Evolutionary conservation across 2,329 filamentous ascomycete genomes (phyloP).

Genomic region (Diaporthe destruens): DNA sequence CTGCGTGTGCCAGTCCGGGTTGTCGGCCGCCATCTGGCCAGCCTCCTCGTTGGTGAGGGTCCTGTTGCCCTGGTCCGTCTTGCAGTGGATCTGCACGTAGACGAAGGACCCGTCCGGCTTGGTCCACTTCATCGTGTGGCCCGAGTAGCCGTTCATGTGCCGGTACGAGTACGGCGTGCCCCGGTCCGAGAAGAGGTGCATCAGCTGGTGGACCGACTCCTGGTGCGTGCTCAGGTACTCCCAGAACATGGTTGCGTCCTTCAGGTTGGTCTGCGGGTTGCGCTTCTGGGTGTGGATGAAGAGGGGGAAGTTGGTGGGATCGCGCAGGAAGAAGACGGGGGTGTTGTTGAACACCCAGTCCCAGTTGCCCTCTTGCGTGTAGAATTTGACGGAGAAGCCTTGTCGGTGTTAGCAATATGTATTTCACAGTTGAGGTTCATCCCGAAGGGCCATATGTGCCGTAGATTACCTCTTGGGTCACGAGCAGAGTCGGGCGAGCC

Average conservation of each 20-base stretch:
- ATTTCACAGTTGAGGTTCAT: neutral
- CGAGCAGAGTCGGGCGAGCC: slow-evolving; percentile 83
- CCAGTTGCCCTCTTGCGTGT: slow-evolving; percentile 81
- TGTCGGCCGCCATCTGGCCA: slow-evolving; percentile 63
- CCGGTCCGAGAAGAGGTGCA: slow-evolving; percentile 75
- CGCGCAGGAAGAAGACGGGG: slow-evolving; percentile 81
- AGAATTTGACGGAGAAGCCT: slow-evolving; percentile 77
- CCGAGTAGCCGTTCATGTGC: slow-evolving; percentile 76
- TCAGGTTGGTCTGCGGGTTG: slow-evolving; percentile 78
- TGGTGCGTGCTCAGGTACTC: slow-evolving; percentile 69
- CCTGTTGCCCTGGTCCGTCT: slow-evolving; percentile 72
- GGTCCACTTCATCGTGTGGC: slow-evolving; percentile 75
- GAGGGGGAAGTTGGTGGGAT: slow-evolving; percentile 79
- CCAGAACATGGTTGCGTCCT: slow-evolving; percentile 77
- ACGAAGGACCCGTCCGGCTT: slow-evolving; percentile 75
- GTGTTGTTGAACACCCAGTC: slow-evolving; percentile 84
- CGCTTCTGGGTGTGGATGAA: slow-evolving; percentile 85
- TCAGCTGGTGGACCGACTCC: slow-evolving; percentile 73
- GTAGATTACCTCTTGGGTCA: slow-evolving; percentile 77
- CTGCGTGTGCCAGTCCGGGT: slow-evolving; percentile 73
- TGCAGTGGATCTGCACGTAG: slow-evolving; percentile 75
- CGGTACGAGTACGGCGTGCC: slow-evolving; percentile 75
- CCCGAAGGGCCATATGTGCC: neutral
- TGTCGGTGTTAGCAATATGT: neutral
- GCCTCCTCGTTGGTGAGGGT: slow-evolving; percentile 71